These are phyloP conservation scores for Hypomyces perniciosus DNA, from an alignment of 2,329 filamentous ascomycete genomes.

Conservation along the genomic window DNA sequence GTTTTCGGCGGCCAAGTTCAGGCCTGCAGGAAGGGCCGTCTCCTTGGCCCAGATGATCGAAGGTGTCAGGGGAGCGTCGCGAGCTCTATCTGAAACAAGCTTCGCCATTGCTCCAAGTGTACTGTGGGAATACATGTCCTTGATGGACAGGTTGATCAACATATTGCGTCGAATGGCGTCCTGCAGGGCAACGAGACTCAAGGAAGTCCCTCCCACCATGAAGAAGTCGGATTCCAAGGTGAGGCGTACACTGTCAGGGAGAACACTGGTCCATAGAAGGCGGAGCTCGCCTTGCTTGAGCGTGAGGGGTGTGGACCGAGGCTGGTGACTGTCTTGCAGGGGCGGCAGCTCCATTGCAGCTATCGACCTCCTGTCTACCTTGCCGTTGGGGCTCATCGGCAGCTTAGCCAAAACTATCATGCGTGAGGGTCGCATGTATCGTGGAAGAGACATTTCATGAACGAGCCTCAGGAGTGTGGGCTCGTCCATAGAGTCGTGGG, in stretches of 20 bases:
- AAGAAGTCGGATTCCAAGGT: constrained; percentile 29
- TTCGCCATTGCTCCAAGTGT: constrained; percentile 35
- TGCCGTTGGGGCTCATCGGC: constrained; percentile 21
- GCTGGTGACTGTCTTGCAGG: constrained; percentile 3
- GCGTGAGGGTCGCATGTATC: constrained; percentile 23
- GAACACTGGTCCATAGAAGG: constrained; percentile 13
- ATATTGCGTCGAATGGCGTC: constrained; percentile 25
- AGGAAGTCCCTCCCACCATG: constrained; percentile 29
- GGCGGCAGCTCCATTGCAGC: constrained; percentile 15
- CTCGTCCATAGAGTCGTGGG: constrained; percentile 6
- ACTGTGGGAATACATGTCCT: constrained; percentile 32
- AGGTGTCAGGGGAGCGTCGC: not conserved
- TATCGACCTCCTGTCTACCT: constrained; percentile 22
- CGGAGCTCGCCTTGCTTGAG: constrained; percentile 12
- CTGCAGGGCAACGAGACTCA: constrained; percentile 32
- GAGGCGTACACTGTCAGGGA: constrained; percentile 13
- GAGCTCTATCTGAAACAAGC: constrained; percentile 18
- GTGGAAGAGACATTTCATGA: constrained; percentile 16
- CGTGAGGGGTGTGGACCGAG: not conserved
- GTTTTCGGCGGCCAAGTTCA: constrained; percentile 3
- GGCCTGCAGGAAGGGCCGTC: constrained; percentile 17
- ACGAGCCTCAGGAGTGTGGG: not conserved
- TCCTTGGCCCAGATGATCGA: constrained; percentile 36
- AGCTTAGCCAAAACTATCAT: constrained; percentile 20
- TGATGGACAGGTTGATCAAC: constrained; percentile 25